phyloP scores from a whole-genome alignment of 208 protist species.

The Acanthamoeba royreba region DNA sequence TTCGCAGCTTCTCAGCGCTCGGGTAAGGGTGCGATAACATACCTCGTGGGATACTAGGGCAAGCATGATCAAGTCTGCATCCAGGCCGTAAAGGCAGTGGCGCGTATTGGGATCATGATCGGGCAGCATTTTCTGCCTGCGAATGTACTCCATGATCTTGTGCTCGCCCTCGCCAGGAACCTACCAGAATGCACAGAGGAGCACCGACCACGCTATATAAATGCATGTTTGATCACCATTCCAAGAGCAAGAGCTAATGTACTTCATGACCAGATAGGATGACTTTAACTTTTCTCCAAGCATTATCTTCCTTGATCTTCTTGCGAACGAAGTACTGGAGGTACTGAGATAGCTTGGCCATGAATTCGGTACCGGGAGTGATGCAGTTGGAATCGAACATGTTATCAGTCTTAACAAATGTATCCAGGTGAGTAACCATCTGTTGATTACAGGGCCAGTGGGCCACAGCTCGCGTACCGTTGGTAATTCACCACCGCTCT shows the following conservation, averaged over 20 bases:
- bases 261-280: slow-evolving; percentile 90
- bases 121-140: slow-evolving; percentile 87
- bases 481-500: neutral
- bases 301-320: slow-evolving; percentile 88
- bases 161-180: slow-evolving; percentile 98
- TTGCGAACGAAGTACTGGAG: slow-evolving; percentile 94
- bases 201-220: neutral
- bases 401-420: too few relatives aligned
- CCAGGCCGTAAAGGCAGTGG: slow-evolving; percentile 98
- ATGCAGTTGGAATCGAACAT: slow-evolving; percentile 97
- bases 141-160: slow-evolving; percentile 99
- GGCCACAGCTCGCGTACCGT: neutral
- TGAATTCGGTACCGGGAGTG: slow-evolving; percentile 97
- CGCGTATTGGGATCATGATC: slow-evolving; percentile 92
- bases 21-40: neutral
- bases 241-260: neutral
- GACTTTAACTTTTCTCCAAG: slow-evolving; percentile 91
- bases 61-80: slow-evolving; percentile 98
- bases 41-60: slow-evolving; percentile 87
- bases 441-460: neutral
- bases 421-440: slow-evolving; percentile 69
- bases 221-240: neutral
- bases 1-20: neutral
- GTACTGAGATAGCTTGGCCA: slow-evolving; percentile 89
- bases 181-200: neutral